phyloP scores from a whole-genome alignment of 139 green algal species.

The Auxenochlorella pyrenoidosa region DNA sequence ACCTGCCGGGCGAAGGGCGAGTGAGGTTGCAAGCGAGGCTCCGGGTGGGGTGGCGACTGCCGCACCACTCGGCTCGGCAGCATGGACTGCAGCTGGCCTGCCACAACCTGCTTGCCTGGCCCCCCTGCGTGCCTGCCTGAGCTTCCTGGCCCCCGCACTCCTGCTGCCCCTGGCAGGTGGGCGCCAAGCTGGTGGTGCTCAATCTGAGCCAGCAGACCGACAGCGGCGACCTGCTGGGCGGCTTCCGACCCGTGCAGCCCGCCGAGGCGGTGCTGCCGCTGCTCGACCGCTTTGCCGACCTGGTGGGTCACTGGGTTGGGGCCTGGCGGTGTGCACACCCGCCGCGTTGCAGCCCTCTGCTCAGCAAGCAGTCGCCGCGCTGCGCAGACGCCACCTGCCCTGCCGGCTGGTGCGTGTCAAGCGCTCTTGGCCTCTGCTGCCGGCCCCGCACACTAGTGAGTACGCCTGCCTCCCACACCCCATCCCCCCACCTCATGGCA shows the following conservation, averaged over 20 bases:
- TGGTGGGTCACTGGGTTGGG: conserved; percentile 53
- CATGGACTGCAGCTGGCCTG: too few species aligned
- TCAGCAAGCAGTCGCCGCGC: too few species aligned
- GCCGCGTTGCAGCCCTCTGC: too few species aligned
- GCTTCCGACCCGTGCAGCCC: conserved; percentile 92
- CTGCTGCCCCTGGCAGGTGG: conserved; percentile 45
- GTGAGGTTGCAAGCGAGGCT: too few species aligned
- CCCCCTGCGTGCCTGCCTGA: background rate
- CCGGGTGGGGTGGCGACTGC: too few species aligned
- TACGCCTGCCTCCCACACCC: background rate
- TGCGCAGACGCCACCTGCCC: too few species aligned
- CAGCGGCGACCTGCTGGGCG: conserved; percentile 93
- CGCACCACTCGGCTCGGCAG: too few species aligned
- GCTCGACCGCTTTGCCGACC: conserved; percentile 69
- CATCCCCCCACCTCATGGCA: background rate
- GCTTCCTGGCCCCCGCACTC: background rate
- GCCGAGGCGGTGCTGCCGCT: conserved; percentile 79
- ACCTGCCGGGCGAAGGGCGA: too few species aligned
- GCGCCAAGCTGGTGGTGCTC: conserved; percentile 86
- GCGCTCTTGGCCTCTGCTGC: background rate
- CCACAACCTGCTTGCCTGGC: too few species aligned
- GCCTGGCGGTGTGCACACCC: too few species aligned
- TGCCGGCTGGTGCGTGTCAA: background rate
- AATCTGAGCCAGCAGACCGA: conserved; percentile 99
- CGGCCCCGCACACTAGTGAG: background rate